Evolutionary conservation across 345 rosid species (phyloP).

Genomic region (Euphorbia lathyris): DNA sequence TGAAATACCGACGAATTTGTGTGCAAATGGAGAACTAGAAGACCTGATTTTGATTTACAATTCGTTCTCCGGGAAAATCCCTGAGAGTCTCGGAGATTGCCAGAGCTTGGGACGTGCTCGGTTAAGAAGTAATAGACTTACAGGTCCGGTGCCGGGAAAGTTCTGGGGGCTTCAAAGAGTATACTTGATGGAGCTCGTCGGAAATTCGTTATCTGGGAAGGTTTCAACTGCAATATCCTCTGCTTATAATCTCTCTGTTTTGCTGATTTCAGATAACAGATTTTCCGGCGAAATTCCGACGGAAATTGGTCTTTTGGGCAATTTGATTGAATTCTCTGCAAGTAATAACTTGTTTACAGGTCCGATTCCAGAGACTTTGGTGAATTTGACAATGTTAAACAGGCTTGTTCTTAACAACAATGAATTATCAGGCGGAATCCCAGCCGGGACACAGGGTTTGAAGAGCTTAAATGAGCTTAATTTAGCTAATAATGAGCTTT

Average conservation of each 20-base stretch:
- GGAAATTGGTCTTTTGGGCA: slow-evolving; percentile 47
- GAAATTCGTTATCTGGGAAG: slow-evolving; percentile 56
- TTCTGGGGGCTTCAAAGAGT: slow-evolving; percentile 76
- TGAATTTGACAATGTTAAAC: slow-evolving; percentile 45
- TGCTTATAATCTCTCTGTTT: slow-evolving; percentile 61
- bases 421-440: slow-evolving; percentile 62
- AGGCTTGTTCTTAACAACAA: slow-evolving; percentile 69
- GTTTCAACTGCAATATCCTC: slow-evolving; percentile 40
- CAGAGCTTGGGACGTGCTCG: slow-evolving; percentile 63
- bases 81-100: slow-evolving; percentile 55
- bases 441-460: slow-evolving; percentile 47
- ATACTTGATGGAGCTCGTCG: slow-evolving; percentile 59
- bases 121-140: slow-evolving; percentile 48
- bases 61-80: slow-evolving; percentile 65
- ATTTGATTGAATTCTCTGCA: slow-evolving; percentile 53
- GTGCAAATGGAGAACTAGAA: slow-evolving; percentile 47
- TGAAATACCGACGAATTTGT: slow-evolving; percentile 54
- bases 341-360: slow-evolving; percentile 47
- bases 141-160: slow-evolving; percentile 52
- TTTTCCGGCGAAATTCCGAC: slow-evolving; percentile 61
- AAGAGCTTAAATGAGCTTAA: slow-evolving; percentile 71
- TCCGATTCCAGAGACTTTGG: slow-evolving; percentile 49
- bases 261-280: slow-evolving; percentile 53
- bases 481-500: slow-evolving; percentile 56
- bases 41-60: slow-evolving; percentile 60